These are phyloP conservation scores for Castanea mollissima DNA, from an alignment of 306 rosid species.

Conservation along the genomic window DNA sequence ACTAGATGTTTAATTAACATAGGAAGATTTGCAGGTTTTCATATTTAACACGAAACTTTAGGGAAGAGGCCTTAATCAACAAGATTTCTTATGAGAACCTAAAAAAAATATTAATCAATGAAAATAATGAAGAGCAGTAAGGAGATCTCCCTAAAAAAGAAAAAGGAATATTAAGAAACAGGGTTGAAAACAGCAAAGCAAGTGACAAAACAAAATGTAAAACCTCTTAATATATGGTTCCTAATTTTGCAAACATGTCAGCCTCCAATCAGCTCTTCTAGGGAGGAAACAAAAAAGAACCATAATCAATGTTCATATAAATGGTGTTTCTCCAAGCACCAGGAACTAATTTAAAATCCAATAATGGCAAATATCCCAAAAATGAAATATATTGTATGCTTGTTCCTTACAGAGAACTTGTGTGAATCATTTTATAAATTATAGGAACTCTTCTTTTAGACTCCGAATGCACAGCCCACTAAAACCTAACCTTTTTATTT, in stretches of 20 bases:
- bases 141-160: not conserved
- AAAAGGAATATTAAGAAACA: not conserved
- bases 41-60: not conserved
- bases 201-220: not conserved
- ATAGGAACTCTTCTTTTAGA: not conserved
- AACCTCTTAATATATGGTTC: not conserved
- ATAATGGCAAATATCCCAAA: too few species aligned
- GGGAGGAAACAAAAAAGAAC: too few species aligned
- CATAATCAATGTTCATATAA: too few species aligned
- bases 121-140: not conserved
- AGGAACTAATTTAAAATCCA: too few species aligned
- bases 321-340: too few species aligned
- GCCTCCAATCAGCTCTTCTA: not conserved
- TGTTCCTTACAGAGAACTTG: too few species aligned
- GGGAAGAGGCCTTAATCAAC: not conserved
- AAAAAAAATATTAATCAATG: not conserved
- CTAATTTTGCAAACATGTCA: not conserved
- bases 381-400: too few species aligned
- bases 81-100: not conserved
- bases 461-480: not conserved
- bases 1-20: too few species aligned
- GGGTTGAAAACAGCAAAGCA: not conserved
- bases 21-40: too few species aligned
- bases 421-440: not conserved
- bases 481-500: not conserved